Percentiles rank a stretch among this genome's conserved stretches.
phyloP scores from a whole-genome alignment of 495 filamentous ascomycete species.

The Letharia columbiana region DNA sequence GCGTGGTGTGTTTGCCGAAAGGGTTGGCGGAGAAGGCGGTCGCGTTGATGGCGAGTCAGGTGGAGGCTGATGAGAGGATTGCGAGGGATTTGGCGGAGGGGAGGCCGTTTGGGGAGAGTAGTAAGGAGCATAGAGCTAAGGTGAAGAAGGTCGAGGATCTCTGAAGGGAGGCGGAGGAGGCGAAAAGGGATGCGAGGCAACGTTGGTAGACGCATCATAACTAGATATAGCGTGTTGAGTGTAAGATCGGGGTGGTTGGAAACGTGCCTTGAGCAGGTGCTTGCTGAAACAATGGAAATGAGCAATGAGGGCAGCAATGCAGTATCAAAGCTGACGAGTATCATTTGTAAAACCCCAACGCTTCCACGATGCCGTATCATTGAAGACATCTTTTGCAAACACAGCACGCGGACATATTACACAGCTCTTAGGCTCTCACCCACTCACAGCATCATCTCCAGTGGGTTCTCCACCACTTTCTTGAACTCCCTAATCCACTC shows the following conservation, averaged over 20 bases:
- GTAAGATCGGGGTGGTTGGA: not conserved
- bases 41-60: constrained; percentile 41
- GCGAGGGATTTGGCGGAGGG: constrained; percentile 42
- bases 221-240: not conserved
- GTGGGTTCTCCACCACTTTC: constrained; percentile 92
- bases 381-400: not conserved
- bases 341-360: not conserved
- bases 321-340: not conserved
- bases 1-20: constrained; percentile 41
- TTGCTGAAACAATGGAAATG: not conserved
- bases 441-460: constrained; percentile 81
- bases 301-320: not conserved
- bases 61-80: constrained; percentile 47
- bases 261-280: not conserved
- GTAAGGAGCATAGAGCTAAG: constrained; percentile 30
- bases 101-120: constrained; percentile 45
- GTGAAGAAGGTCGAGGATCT: constrained; percentile 8
- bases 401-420: not conserved
- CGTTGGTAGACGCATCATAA: not conserved
- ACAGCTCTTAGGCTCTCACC: not conserved
- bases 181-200: not conserved
- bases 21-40: constrained; percentile 41
- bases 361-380: not conserved
- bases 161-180: not conserved
- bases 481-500: constrained; percentile 98